These are phyloP conservation scores for Glycine tomentella DNA, from an alignment of 306 rosid species.

Conservation along the genomic window DNA sequence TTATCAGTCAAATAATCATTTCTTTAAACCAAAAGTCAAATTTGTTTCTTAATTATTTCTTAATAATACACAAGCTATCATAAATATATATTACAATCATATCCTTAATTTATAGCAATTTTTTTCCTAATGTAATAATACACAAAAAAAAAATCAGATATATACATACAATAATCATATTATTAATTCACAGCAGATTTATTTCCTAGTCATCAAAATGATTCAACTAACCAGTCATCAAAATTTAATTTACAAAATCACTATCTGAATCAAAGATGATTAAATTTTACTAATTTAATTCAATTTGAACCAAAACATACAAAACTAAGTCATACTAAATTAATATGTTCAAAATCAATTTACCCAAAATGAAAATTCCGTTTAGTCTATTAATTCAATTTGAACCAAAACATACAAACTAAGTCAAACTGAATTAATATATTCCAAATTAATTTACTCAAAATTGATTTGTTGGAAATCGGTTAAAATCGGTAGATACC, in stretches of 20 bases:
- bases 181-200: neutral
- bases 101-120: neutral
- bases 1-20: too few species aligned
- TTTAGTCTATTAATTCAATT: neutral
- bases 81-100: neutral
- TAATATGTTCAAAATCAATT: neutral
- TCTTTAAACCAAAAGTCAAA: too few species aligned
- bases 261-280: neutral
- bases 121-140: neutral
- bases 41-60: neutral
- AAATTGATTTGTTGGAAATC: too few species aligned
- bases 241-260: neutral
- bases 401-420: too few species aligned
- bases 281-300: constrained; percentile 1
- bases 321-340: neutral
- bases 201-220: neutral
- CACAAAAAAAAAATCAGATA: too few species aligned
- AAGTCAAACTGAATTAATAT: too few species aligned
- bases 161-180: neutral
- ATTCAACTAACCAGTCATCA: neutral
- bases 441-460: too few species aligned
- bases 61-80: neutral
- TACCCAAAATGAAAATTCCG: neutral
- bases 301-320: neutral
- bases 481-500: too few species aligned